phyloP scores from a whole-genome alignment of 495 filamentous ascomycete species.

The Xylaria acuta region DNA sequence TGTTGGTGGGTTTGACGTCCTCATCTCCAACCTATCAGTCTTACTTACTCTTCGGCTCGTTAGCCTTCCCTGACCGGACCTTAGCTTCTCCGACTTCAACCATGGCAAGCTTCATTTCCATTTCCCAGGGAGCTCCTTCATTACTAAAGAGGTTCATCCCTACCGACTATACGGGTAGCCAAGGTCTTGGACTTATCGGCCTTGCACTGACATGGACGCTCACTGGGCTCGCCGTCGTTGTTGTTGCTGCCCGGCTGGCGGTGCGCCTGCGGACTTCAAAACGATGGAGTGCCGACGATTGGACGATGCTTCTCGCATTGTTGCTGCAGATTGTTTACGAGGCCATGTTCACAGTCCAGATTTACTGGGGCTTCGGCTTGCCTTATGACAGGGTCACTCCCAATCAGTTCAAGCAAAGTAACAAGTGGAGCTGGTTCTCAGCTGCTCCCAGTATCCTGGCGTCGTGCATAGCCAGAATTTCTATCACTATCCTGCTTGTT shows the following conservation, averaged over 20 bases:
- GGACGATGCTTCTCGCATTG: conserved; percentile 28
- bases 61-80: too few species aligned
- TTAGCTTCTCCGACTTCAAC: too few species aligned
- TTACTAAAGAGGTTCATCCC: too few species aligned
- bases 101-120: too few species aligned
- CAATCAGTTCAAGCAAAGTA: neutral
- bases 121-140: too few species aligned
- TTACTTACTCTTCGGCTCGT: too few species aligned
- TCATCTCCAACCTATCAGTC: too few species aligned
- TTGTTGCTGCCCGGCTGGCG: neutral
- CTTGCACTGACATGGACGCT: neutral
- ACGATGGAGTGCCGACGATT: conserved; percentile 12
- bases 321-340: conserved; percentile 21
- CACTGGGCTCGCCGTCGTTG: neutral
- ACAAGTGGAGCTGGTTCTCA: neutral
- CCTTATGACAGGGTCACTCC: neutral
- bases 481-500: conserved; percentile 29
- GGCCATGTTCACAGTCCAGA: conserved; percentile 8
- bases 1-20: too few species aligned
- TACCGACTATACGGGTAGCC: too few species aligned
- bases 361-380: neutral
- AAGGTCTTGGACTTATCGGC: too few species aligned
- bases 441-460: neutral
- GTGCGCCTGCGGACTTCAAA: neutral
- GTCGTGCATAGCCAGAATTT: conserved; percentile 21